Percentiles rank a stretch among this genome's conserved stretches.
Conservation (phyloP, 345 rosid species). For the Eutrema japonicum region DNA sequence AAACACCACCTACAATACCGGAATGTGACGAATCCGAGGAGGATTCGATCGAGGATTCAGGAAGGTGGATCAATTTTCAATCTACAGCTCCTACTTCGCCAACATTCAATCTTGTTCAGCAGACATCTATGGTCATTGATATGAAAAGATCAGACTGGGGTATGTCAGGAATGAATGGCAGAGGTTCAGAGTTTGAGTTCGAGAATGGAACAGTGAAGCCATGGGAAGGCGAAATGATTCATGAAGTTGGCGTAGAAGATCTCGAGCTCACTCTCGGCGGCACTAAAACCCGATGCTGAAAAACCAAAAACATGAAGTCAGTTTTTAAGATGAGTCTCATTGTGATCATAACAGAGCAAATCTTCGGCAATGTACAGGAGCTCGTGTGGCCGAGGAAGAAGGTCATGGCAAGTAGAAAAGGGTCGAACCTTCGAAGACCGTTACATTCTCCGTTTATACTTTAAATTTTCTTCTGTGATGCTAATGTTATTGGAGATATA, state of each 20-base stretch:
- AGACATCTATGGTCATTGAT: slow-evolving; percentile 45
- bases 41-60: slow-evolving; percentile 78
- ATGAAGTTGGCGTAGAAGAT: slow-evolving; percentile 81
- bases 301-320: background rate
- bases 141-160: slow-evolving; percentile 53
- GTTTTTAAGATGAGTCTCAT: slow-evolving; percentile 10
- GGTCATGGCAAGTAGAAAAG: slow-evolving; percentile 5
- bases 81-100: slow-evolving; percentile 72
- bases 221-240: slow-evolving; percentile 98
- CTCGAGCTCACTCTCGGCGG: slow-evolving; percentile 91
- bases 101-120: slow-evolving; percentile 68
- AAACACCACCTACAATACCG: slow-evolving; percentile 80
- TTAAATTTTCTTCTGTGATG: background rate
- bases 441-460: slow-evolving; percentile 39
- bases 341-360: slow-evolving; percentile 32
- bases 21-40: slow-evolving; percentile 95
- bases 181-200: slow-evolving; percentile 82
- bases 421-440: slow-evolving; percentile 34
- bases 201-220: slow-evolving; percentile 80
- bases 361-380: slow-evolving; percentile 42
- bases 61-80: slow-evolving; percentile 83
- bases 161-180: slow-evolving; percentile 49
- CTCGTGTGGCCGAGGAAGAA: slow-evolving; percentile 2
- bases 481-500: slow-evolving; percentile 23
- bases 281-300: slow-evolving; percentile 43